phyloP scores from a whole-genome alignment of 805 yeast genomes.

The Kuraishia piskuri region DNA sequence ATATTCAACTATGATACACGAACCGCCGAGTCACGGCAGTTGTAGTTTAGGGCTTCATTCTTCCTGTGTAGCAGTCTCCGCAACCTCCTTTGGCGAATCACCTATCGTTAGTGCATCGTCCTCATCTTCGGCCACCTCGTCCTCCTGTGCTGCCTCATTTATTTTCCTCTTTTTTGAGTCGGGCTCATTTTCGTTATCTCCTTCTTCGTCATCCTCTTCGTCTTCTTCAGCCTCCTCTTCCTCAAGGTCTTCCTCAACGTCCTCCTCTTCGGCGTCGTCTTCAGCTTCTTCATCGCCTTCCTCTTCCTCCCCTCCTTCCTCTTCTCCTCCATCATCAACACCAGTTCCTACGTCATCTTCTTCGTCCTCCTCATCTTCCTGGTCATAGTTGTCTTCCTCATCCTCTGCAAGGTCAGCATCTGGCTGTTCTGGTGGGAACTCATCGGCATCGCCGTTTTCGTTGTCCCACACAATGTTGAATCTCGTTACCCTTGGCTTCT shows the following conservation, averaged over 20 bases:
- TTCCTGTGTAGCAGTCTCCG: slow-evolving; percentile 1
- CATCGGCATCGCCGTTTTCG: slow-evolving; percentile 43
- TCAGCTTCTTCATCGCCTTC: slow-evolving; percentile 20
- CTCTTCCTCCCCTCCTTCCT: slow-evolving; percentile 30
- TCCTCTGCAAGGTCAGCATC: slow-evolving; percentile 43
- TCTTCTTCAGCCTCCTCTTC: slow-evolving; percentile 22
- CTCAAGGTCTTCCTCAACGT: slow-evolving; percentile 14
- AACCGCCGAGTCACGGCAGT: slow-evolving; percentile 12
- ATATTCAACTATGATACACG: background rate
- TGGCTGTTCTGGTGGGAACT: slow-evolving; percentile 72
- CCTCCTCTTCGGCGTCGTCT: slow-evolving; percentile 17
- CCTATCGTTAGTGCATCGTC: slow-evolving; percentile 10
- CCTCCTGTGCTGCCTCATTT: slow-evolving; percentile 13
- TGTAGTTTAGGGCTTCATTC: background rate
- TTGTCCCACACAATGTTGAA: slow-evolving; percentile 97
- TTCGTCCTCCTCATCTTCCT: slow-evolving; percentile 50
- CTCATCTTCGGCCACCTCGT: slow-evolving; percentile 5
- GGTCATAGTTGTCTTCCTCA: slow-evolving; percentile 50
- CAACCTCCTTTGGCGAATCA: slow-evolving; percentile 7
- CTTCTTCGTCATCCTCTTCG: slow-evolving; percentile 17
- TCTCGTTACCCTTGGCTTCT: slow-evolving; percentile 94
- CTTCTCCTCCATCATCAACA: slow-evolving; percentile 30
- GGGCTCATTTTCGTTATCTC: slow-evolving; percentile 14
- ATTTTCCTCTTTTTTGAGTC: slow-evolving; percentile 15
- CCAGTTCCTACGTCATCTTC: slow-evolving; percentile 41